These are phyloP conservation scores for Salvia miltiorrhiza DNA, from an alignment of 257 asterid genomes.

Conservation along the genomic window DNA sequence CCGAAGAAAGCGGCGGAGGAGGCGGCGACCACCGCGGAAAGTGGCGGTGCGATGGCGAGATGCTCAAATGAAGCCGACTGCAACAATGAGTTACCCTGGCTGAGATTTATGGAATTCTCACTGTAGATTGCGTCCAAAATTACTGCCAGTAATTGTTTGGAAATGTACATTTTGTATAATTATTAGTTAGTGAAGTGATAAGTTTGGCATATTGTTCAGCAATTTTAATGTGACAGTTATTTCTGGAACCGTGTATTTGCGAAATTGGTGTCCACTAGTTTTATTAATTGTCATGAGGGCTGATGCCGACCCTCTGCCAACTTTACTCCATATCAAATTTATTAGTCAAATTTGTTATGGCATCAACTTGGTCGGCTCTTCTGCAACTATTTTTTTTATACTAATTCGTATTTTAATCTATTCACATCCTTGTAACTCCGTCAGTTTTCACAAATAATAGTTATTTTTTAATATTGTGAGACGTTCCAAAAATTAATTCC, in stretches of 20 bases:
- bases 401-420: too few relatives aligned
- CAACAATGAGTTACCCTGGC: conserved; percentile 43
- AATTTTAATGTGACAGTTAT: neutral
- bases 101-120: conserved; percentile 60
- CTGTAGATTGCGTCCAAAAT: conserved; percentile 26
- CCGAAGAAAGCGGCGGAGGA: conserved; percentile 29
- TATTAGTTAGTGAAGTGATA: neutral
- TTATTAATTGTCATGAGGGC: neutral
- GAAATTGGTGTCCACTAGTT: conserved; percentile 8
- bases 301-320: conserved; percentile 2
- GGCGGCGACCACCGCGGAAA: conserved; percentile 8
- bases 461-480: too few relatives aligned
- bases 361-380: neutral
- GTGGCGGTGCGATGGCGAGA: conserved; percentile 24
- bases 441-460: too few relatives aligned
- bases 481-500: too few relatives aligned
- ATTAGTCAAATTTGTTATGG: neutral
- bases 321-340: neutral
- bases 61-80: conserved; percentile 60
- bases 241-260: neutral
- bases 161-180: conserved; percentile 5
- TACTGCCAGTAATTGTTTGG: neutral
- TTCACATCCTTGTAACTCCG: too few relatives aligned
- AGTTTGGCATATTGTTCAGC: neutral
- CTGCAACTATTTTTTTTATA: too few relatives aligned